Evolutionary conservation across 192 early-diverging fungal genomes (phyloP).

Genomic region (Rhizophagus clarus): DNA sequence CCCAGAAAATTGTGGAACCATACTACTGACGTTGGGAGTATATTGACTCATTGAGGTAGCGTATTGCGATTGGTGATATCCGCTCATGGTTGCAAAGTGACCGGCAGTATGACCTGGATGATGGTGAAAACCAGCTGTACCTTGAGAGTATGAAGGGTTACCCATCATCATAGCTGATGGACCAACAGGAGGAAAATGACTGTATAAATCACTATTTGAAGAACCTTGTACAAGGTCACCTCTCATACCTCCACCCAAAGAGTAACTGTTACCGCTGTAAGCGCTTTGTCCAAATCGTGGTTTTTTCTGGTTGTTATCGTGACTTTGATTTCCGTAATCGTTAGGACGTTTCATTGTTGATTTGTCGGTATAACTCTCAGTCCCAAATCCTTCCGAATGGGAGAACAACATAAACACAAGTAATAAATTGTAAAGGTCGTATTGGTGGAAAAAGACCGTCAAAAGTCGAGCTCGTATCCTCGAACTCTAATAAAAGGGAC

Average conservation of each 20-base stretch:
- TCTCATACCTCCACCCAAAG: slow-evolving; percentile 25
- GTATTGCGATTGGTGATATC: slow-evolving; percentile 37
- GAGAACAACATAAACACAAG: slow-evolving; percentile 20
- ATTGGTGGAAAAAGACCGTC: neutral
- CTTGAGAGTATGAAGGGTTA: slow-evolving; percentile 31
- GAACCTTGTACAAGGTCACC: slow-evolving; percentile 26
- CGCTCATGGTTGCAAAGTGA: slow-evolving; percentile 33
- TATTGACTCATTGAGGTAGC: slow-evolving; percentile 35
- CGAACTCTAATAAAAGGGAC: neutral
- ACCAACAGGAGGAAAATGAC: slow-evolving; percentile 34
- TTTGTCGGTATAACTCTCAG: slow-evolving; percentile 11
- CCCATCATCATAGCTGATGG: slow-evolving; percentile 47
- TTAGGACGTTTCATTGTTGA: slow-evolving; percentile 60
- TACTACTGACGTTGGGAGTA: slow-evolving; percentile 33
- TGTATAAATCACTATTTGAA: slow-evolving; percentile 26
- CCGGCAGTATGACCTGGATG: slow-evolving; percentile 25
- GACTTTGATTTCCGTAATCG: slow-evolving; percentile 55
- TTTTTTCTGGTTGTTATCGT: slow-evolving; percentile 56
- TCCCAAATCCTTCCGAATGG: neutral
- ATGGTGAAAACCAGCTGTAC: slow-evolving; percentile 30
- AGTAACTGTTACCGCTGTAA: slow-evolving; percentile 29
- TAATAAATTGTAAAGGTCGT: neutral
- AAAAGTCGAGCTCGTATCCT: neutral
- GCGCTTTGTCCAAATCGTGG: slow-evolving; percentile 56
- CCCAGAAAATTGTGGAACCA: slow-evolving; percentile 28